Evolutionary conservation across 768 basidiomycete species (phyloP).

Genomic region (Boletus barrowsii): DNA sequence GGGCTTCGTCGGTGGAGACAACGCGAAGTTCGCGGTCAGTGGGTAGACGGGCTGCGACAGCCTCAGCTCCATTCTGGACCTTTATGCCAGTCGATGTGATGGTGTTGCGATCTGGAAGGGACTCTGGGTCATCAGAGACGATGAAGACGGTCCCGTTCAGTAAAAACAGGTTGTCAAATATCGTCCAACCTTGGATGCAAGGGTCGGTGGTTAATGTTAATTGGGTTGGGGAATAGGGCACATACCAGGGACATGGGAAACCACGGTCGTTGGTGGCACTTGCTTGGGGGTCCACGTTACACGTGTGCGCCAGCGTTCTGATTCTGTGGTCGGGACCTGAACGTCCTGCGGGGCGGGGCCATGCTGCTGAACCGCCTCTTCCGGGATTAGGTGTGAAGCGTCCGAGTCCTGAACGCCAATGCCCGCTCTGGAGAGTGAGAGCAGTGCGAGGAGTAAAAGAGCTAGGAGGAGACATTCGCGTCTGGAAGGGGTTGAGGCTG

Average conservation of each 20-base stretch:
- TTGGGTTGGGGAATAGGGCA: not conserved
- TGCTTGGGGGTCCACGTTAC: constrained; percentile 37
- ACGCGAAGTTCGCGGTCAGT: constrained; percentile 77
- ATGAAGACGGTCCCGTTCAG: constrained; percentile 80
- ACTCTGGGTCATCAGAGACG: constrained; percentile 68
- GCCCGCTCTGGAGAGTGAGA: constrained; percentile 39
- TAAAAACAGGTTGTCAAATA: constrained; percentile 80
- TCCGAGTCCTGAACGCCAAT: constrained; percentile 3
- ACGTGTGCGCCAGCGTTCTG: constrained; percentile 31
- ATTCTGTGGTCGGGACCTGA: constrained; percentile 10
- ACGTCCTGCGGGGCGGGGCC: constrained; percentile 3
- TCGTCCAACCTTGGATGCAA: constrained; percentile 71
- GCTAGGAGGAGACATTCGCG: constrained; percentile 54
- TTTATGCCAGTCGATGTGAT: constrained; percentile 70
- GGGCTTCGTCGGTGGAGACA: constrained; percentile 66
- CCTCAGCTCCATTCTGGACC: constrained; percentile 57
- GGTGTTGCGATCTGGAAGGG: constrained; percentile 59
- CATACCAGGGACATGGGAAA: constrained; percentile 75
- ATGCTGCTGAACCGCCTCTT: constrained; percentile 4
- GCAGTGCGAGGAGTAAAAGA: constrained; percentile 45
- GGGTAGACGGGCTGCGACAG: constrained; percentile 60
- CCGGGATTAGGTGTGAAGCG: constrained; percentile 5
- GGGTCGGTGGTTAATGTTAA: not conserved
- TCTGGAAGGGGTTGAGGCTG: constrained; percentile 44
- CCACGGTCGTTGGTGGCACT: constrained; percentile 60